These are phyloP conservation scores for Taxawa tesnikishii DNA, from an alignment of 2,329 filamentous ascomycete species.

Conservation along the genomic window DNA sequence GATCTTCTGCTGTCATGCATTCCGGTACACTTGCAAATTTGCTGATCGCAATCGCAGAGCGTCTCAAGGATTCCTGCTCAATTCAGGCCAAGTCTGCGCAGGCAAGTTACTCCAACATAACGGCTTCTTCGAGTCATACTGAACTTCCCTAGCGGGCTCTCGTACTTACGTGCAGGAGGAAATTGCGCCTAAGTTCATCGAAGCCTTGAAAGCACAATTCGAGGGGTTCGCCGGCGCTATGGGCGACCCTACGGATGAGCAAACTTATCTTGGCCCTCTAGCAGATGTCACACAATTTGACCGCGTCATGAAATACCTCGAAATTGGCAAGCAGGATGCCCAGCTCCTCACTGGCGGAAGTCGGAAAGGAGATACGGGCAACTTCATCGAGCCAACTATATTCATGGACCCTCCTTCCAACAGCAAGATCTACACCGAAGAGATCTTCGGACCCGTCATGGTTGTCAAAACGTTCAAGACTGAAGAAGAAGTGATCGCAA, in stretches of 20 bases:
- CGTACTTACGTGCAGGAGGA: slow-evolving; percentile 17
- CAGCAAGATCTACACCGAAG: slow-evolving; percentile 11
- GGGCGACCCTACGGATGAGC: neutral
- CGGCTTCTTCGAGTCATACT: too few species aligned
- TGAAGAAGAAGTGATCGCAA: slow-evolving; percentile 25
- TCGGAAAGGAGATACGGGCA: slow-evolving; percentile 20
- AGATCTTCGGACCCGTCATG: slow-evolving; percentile 16
- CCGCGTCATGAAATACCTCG: slow-evolving; percentile 18
- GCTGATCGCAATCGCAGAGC: too few species aligned
- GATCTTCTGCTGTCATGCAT: too few species aligned
- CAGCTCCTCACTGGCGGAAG: slow-evolving; percentile 14
- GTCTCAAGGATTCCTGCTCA: slow-evolving; percentile 1
- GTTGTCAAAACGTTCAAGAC: slow-evolving; percentile 12
- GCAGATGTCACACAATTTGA: slow-evolving; percentile 14
- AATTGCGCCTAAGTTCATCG: slow-evolving; percentile 12
- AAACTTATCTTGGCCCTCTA: slow-evolving; percentile 5
- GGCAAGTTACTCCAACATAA: neutral
- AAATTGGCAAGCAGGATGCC: slow-evolving; percentile 11
- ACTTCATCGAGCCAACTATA: slow-evolving; percentile 34
- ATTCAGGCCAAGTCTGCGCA: slow-evolving; percentile 5
- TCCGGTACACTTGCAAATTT: too few species aligned
- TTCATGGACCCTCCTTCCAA: slow-evolving; percentile 30
- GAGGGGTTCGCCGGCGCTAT: neutral
- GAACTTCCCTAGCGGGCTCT: slow-evolving; percentile 18
- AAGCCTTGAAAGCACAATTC: slow-evolving; percentile 8